phyloP scores from a whole-genome alignment of 1,139 yeast genomes.

The Pichia norvegensis region DNA sequence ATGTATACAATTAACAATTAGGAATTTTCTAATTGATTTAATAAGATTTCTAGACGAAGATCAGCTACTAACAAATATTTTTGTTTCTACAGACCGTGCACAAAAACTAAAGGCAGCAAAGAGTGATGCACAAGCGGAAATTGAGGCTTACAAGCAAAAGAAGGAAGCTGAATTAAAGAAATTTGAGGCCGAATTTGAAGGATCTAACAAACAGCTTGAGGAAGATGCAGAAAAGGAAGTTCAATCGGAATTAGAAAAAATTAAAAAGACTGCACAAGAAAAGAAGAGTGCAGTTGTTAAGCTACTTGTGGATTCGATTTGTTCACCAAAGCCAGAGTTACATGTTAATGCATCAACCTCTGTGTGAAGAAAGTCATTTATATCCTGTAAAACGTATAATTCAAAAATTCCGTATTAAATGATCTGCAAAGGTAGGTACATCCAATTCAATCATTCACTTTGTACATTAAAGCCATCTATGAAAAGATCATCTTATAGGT shows the following conservation, averaged over 20 bases:
- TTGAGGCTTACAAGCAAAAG: conserved; percentile 74
- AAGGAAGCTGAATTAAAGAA: conserved; percentile 77
- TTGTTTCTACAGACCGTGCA: conserved; percentile 44
- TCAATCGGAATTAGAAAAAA: conserved; percentile 31
- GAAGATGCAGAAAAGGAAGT: conserved; percentile 43
- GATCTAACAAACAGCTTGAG: conserved; percentile 45
- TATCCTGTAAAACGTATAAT: not conserved
- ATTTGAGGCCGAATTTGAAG: conserved; percentile 57
- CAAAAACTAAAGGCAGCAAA: conserved; percentile 90
- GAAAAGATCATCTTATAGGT: too few relatives aligned
- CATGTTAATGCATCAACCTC: conserved; percentile 58
- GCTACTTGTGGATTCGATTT: conserved; percentile 72
- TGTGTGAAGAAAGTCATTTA: not conserved
- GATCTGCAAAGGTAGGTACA: too few relatives aligned
- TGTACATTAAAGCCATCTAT: too few relatives aligned
- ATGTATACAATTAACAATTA: conserved; percentile 24
- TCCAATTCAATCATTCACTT: too few relatives aligned
- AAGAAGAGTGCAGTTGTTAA: conserved; percentile 66
- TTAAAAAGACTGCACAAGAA: conserved; percentile 53
- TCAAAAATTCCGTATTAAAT: too few relatives aligned
- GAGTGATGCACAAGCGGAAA: conserved; percentile 84
- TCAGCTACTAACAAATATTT: conserved; percentile 3
- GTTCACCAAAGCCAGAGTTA: conserved; percentile 69
- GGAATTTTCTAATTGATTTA: not conserved
- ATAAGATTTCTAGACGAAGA: too few relatives aligned